Conservation (phyloP, 495 filamentous ascomycete genomes). For the Bathelium albidoporum region DNA sequence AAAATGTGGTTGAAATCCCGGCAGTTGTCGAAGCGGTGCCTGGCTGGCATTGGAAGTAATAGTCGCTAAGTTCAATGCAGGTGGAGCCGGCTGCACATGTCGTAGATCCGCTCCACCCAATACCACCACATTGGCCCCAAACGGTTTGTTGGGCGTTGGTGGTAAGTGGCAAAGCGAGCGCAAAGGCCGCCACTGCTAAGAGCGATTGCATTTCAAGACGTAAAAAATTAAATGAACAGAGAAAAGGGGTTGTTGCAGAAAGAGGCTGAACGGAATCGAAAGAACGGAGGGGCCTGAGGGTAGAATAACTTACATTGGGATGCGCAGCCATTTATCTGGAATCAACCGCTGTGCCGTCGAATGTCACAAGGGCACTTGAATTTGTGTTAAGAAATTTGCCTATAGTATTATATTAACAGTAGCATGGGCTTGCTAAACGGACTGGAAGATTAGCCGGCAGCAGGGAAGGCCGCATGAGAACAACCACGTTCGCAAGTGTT, state of each 20-base stretch:
- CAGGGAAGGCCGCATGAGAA: background rate
- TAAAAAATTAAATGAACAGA: background rate
- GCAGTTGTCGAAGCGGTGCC: slow-evolving; percentile 10
- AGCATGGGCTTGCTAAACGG: background rate
- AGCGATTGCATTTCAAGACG: background rate
- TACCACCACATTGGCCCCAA: slow-evolving; percentile 17
- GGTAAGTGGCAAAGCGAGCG: background rate
- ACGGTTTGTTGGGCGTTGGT: background rate
- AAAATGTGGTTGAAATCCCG: slow-evolving; percentile 12
- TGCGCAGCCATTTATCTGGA: no score
- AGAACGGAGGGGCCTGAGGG: no score
- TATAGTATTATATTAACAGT: background rate
- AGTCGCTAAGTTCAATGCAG: slow-evolving; percentile 13
- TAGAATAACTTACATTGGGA: no score
- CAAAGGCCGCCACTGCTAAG: background rate
- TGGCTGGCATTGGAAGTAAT: slow-evolving; percentile 21
- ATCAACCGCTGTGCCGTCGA: no score
- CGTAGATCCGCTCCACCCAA: slow-evolving; percentile 11
- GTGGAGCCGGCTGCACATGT: slow-evolving; percentile 15
- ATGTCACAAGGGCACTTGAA: no score
- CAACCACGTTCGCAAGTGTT: no score
- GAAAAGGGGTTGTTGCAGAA: background rate
- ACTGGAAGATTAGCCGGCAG: background rate
- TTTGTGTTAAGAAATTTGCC: background rate
- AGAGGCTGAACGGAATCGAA: no score